Evolutionary conservation across 441 rosid genomes (phyloP).

Genomic region (Arabidopsis lyrata): DNA sequence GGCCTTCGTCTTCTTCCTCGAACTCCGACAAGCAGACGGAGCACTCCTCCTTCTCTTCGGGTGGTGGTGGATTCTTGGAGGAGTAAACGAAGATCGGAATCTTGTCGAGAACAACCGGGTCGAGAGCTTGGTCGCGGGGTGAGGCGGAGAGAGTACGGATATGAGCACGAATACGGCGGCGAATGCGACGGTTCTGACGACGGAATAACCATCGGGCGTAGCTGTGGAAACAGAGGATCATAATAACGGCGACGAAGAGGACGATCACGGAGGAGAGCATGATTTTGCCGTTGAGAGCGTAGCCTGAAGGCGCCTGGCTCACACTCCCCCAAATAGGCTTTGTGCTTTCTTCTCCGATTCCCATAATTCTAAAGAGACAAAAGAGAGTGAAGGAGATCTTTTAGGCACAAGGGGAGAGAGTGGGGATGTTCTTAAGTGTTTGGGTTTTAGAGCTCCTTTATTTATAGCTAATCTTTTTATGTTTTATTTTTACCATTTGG

Average conservation of each 20-base stretch:
- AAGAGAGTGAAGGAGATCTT: background rate
- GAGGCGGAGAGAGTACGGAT: slow-evolving; percentile 36
- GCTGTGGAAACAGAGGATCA: slow-evolving; percentile 53
- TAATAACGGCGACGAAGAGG: slow-evolving; percentile 50
- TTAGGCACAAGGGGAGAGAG: background rate
- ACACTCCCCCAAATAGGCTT: slow-evolving; percentile 35
- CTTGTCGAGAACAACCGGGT: slow-evolving; percentile 32
- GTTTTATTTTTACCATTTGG: background rate
- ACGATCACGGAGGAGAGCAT: slow-evolving; percentile 56
- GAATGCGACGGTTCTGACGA: slow-evolving; percentile 45
- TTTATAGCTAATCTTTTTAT: slow-evolving; percentile 10
- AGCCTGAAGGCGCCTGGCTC: slow-evolving; percentile 39
- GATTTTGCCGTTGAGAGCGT: slow-evolving; percentile 52
- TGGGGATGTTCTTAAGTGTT: background rate
- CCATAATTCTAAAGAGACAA: slow-evolving; percentile 20
- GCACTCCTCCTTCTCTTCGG: slow-evolving; percentile 48
- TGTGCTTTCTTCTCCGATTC: slow-evolving; percentile 25
- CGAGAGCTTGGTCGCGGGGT: slow-evolving; percentile 26
- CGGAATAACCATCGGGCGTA: slow-evolving; percentile 47
- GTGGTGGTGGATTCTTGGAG: slow-evolving; percentile 10
- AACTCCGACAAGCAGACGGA: slow-evolving; percentile 68
- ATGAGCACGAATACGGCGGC: slow-evolving; percentile 44
- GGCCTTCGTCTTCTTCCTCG: slow-evolving; percentile 55
- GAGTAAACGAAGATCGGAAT: slow-evolving; percentile 43
- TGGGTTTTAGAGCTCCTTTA: background rate